Conservation (phyloP, 2,329 filamentous ascomycete species). For the Ceratocystis harringtonii region DNA sequence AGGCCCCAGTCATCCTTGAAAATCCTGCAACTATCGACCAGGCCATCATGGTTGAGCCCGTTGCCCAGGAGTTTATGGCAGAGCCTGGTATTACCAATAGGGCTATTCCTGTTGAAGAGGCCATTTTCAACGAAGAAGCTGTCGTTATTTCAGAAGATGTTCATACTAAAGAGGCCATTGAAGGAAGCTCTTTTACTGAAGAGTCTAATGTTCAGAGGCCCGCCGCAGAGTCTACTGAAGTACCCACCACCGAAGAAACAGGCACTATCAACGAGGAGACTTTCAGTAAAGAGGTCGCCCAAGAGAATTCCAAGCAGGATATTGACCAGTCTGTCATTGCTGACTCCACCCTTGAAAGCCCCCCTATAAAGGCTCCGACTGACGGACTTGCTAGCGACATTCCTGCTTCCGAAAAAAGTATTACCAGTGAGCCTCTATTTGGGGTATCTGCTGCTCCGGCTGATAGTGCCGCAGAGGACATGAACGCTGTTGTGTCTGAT, state of each 20-base stretch:
- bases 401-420: too few species aligned
- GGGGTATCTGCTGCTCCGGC: too few species aligned
- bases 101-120: not conserved
- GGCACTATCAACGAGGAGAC: too few species aligned
- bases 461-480: too few species aligned
- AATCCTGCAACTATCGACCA: not conserved
- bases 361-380: not conserved
- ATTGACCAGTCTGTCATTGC: not conserved
- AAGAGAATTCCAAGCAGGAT: too few species aligned
- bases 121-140: not conserved
- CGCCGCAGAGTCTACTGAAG: not conserved
- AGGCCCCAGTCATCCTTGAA: not conserved
- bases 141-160: not conserved
- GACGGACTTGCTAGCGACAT: too few species aligned
- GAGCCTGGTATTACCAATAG: not conserved
- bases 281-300: too few species aligned
- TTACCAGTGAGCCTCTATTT: too few species aligned
- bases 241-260: too few species aligned
- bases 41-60: not conserved
- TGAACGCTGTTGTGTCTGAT: too few species aligned
- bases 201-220: not conserved
- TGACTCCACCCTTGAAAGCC: not conserved
- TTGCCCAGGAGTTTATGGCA: not conserved
- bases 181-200: not conserved
- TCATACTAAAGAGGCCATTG: not conserved